Base-by-base conservation (phyloP, 345 rosid species). In the Eucalyptus cloeziana region DNA sequence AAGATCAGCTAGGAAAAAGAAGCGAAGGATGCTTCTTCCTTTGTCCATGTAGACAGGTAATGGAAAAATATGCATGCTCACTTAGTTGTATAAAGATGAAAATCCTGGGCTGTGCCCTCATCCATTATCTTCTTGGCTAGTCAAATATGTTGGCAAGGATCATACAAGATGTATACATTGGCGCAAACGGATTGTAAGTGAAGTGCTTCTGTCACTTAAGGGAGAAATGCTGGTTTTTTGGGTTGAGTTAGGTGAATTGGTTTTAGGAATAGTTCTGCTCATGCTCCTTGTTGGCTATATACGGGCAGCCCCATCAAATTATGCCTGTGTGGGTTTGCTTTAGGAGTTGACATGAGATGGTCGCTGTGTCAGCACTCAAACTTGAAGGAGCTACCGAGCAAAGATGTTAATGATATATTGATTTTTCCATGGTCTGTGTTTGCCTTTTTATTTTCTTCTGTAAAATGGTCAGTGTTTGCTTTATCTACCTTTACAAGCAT, bases 11-110 rank as follows among this genome's bases (percentile, higher is more conserved):
- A 95, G 96, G 95, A 98, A 95, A 89, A 97, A 95, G 97, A 98
- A 94, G 91, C 94, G 98, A 90, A 94, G 99, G 93, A 97, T 97
- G 99, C 98, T 98, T 92, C 99, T 98, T 90, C 99, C 99, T 30
- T 92, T 98, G 89, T 98, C 99, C 49, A 95, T 98, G 99, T 98
- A 93, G 92, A 40, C 47, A 33, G 44, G 87, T 86, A 21, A 52
- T 1, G 49, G 47, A 54, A 86, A 54, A 37, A 86, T 22, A n/a
- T 33, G n/a, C 44, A 33, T 33, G 13, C 58, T 44, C 44, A 52
- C 40, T 86, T 86, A 50, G 69, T 13, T 54, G 60, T 86, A 60
- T 86, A 86, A 54, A 86, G 49, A n/a, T 76, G 47, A 40, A 76
- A 76, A 37, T 76, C 83, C 43, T 37, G 27, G 76, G 83, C 83